Percentiles rank a stretch among this genome's conserved stretches.
phyloP scores from a whole-genome alignment of 495 filamentous ascomycete genomes.

The Neurospora sp. region DNA sequence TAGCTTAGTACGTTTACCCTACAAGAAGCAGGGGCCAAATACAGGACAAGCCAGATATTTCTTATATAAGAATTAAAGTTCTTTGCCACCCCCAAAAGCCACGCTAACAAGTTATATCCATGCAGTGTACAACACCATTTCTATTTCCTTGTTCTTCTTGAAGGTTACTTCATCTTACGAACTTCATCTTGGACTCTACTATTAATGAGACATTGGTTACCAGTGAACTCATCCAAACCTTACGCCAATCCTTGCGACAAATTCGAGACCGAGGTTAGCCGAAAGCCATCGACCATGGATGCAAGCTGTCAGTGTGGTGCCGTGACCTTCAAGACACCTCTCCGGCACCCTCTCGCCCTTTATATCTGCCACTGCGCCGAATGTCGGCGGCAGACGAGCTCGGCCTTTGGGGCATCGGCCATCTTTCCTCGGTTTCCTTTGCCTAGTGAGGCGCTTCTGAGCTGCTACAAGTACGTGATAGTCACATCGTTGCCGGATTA shows the following conservation, averaged over 20 bases:
- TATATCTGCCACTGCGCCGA: slow-evolving; percentile 63
- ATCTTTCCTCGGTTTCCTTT: slow-evolving; percentile 54
- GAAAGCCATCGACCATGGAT: slow-evolving; percentile 28
- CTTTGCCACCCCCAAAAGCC: no score
- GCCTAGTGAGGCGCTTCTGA: slow-evolving; percentile 32
- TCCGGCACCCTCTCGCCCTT: slow-evolving; percentile 42
- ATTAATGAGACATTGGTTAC: not conserved
- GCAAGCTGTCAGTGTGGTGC: slow-evolving; percentile 55
- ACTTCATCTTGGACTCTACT: not conserved
- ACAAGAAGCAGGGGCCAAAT: no score
- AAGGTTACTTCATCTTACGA: not conserved
- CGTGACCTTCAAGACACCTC: slow-evolving; percentile 51
- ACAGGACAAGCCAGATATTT: no score
- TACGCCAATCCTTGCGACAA: not conserved
- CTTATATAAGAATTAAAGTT: no score
- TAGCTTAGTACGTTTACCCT: no score
- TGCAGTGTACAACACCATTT: not conserved
- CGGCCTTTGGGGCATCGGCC: slow-evolving; percentile 58
- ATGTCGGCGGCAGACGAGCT: slow-evolving; percentile 56
- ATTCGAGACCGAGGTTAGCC: not conserved
- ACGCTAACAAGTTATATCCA: no score
- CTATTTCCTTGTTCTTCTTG: not conserved
- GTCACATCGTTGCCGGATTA: not conserved
- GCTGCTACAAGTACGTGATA: slow-evolving; percentile 35
- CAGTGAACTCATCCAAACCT: not conserved